phyloP scores from a whole-genome alignment of 2,329 filamentous ascomycete genomes.

The Colletotrichum echinochloae region DNA sequence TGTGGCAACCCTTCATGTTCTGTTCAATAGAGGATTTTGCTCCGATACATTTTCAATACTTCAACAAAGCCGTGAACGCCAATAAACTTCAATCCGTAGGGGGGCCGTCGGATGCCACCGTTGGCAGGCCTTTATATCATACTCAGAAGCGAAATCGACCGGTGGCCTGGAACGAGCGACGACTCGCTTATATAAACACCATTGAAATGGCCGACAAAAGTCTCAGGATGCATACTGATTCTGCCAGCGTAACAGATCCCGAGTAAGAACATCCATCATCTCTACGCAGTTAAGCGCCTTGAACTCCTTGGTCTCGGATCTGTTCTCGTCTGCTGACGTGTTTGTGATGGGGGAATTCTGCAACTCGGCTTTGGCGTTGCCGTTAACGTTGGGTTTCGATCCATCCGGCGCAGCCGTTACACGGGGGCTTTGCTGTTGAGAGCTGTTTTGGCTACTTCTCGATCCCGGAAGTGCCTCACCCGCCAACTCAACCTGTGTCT shows the following conservation, averaged over 20 bases:
- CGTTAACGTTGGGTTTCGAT: constrained; percentile 35
- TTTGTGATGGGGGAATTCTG: constrained; percentile 21
- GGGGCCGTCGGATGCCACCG: constrained; percentile 17
- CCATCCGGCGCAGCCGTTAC: constrained; percentile 43
- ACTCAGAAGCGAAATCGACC: constrained; percentile 24
- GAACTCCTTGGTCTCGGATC: constrained; percentile 66
- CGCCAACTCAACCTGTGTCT: constrained; percentile 89
- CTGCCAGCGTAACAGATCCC: constrained; percentile 88
- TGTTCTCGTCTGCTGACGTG: constrained; percentile 40
- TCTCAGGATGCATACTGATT: constrained; percentile 68
- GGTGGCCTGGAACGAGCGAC: constrained; percentile 14
- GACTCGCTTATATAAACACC: constrained; percentile 27
- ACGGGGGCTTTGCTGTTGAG: constrained; percentile 44
- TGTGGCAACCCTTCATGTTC: not conserved
- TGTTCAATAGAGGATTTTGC: constrained; percentile 24
- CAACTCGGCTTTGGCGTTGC: constrained; percentile 41
- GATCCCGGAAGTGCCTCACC: constrained; percentile 64
- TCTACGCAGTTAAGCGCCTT: constrained; percentile 82
- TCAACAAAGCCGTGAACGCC: constrained; percentile 27
- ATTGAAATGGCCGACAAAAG: constrained; percentile 65
- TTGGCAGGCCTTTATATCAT: constrained; percentile 33
- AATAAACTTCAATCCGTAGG: constrained; percentile 11
- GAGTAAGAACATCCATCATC: constrained; percentile 90
- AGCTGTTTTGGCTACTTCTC: constrained; percentile 49
- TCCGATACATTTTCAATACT: constrained; percentile 20